Percentiles rank a stretch among this genome's conserved stretches.
Evolutionary conservation across 345 rosid genomes (phyloP).

Genomic region (Diplotaxis tenuifolia): DNA sequence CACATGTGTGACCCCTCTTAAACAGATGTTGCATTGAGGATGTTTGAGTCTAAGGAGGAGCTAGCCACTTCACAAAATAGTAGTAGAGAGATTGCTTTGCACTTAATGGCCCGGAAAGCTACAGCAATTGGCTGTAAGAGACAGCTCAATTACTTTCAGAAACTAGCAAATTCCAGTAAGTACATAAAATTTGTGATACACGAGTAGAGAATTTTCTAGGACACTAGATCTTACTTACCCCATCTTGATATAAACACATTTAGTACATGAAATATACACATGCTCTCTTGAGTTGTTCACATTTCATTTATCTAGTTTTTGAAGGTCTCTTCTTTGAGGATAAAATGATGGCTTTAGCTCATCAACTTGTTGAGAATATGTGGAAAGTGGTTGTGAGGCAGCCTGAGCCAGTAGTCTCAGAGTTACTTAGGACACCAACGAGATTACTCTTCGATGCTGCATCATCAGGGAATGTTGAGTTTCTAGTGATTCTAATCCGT

Average conservation of each 20-base stretch:
- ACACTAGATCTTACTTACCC: too few relatives aligned
- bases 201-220: too few relatives aligned
- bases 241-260: too few relatives aligned
- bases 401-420: not conserved
- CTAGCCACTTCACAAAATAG: not conserved
- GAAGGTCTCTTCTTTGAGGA: not conserved
- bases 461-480: not conserved
- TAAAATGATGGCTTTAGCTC: not conserved
- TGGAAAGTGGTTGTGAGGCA: not conserved
- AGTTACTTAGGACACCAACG: not conserved
- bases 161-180: not conserved
- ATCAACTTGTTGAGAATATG: not conserved
- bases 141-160: not conserved
- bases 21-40: not conserved
- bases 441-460: not conserved
- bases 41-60: not conserved
- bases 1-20: not conserved
- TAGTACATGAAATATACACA: not conserved
- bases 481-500: not conserved
- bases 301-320: not conserved
- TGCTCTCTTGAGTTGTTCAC: not conserved
- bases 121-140: not conserved
- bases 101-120: not conserved
- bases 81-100: not conserved
- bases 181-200: not conserved